A percentile compares a stretch with the other conserved stretches of the same genome.
Evolutionary conservation across 495 filamentous ascomycete species (phyloP).

Genomic region (Collariella sp.): DNA sequence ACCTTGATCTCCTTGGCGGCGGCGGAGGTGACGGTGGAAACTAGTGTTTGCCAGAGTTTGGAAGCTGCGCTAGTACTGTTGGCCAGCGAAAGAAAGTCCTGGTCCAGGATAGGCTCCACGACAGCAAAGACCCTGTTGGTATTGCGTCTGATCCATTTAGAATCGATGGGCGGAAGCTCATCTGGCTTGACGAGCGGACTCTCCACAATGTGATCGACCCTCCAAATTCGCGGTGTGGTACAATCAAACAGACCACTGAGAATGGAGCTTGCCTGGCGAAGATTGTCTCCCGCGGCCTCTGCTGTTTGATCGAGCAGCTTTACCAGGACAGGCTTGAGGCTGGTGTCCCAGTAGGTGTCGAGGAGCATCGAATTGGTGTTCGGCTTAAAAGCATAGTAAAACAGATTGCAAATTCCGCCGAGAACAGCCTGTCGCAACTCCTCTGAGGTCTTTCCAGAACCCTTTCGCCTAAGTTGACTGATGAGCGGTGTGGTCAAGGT

Average conservation of each 20-base stretch:
- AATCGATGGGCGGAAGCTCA: constrained; percentile 70
- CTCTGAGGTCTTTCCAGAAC: constrained; percentile 46
- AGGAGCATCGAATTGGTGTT: constrained; percentile 50
- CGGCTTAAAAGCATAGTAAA: constrained; percentile 82
- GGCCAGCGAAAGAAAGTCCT: constrained; percentile 44
- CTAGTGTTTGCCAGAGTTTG: constrained; percentile 60
- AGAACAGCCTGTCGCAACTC: constrained; percentile 52
- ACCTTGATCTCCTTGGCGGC: constrained; percentile 86
- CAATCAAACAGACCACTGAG: constrained; percentile 62
- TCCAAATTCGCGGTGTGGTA: constrained; percentile 59
- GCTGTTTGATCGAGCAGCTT: constrained; percentile 31
- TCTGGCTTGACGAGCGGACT: constrained; percentile 48
- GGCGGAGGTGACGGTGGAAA: constrained; percentile 62
- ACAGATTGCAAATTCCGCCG: constrained; percentile 63
- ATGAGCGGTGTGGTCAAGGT: constrained; percentile 63
- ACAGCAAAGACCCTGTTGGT: constrained; percentile 50
- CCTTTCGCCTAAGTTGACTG: constrained; percentile 59
- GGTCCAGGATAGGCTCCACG: constrained; percentile 54
- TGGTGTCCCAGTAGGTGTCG: constrained; percentile 72
- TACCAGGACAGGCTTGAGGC: constrained; percentile 50
- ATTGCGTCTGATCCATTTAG: constrained; percentile 79
- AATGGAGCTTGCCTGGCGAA: constrained; percentile 51
- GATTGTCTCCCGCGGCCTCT: constrained; percentile 26
- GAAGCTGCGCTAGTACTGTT: constrained; percentile 40
- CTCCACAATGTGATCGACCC: constrained; percentile 57